A percentile compares a stretch with the other conserved stretches of the same genome.
These are phyloP conservation scores for Magnolia sinica DNA, from an alignment of 164 flowering plant species.

Conservation along the genomic window DNA sequence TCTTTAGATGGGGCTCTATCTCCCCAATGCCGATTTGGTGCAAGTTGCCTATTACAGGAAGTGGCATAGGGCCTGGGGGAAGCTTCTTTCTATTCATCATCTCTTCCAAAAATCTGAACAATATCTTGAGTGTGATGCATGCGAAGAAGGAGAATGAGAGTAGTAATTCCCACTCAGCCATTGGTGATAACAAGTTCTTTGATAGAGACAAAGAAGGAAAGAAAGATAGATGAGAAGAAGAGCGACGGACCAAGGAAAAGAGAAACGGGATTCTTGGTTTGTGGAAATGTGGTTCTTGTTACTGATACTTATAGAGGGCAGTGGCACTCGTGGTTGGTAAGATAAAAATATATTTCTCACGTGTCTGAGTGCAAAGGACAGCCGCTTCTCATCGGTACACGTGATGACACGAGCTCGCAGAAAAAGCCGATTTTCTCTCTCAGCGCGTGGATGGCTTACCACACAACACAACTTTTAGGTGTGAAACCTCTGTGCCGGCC, in stretches of 20 bases:
- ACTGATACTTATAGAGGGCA: neutral
- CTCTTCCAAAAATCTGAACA: neutral
- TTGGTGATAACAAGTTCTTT: neutral
- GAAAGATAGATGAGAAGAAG: neutral
- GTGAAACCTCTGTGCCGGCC: no score
- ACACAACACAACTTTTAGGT: no score
- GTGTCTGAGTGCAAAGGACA: no score
- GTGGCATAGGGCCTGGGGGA: conserved; percentile 39
- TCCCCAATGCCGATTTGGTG: conserved; percentile 18
- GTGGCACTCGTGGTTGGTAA: neutral
- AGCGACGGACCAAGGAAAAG: neutral
- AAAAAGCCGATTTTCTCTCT: no score
- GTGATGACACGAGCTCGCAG: no score
- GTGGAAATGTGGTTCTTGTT: neutral
- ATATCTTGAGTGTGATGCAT: neutral
- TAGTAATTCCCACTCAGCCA: neutral
- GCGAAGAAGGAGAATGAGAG: neutral
- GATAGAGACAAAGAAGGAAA: no score
- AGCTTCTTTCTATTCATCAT: conserved; percentile 12
- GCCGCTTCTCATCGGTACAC: no score
- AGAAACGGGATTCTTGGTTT: neutral
- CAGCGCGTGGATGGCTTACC: no score
- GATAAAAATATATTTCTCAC: no score
- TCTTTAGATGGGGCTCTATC: conserved; percentile 17
- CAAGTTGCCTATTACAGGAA: conserved; percentile 30